A percentile compares a stretch with the other conserved stretches of the same genome.
Conservation (phyloP, 2,329 filamentous ascomycete species). For the Orbilia blumenaviensis region DNA sequence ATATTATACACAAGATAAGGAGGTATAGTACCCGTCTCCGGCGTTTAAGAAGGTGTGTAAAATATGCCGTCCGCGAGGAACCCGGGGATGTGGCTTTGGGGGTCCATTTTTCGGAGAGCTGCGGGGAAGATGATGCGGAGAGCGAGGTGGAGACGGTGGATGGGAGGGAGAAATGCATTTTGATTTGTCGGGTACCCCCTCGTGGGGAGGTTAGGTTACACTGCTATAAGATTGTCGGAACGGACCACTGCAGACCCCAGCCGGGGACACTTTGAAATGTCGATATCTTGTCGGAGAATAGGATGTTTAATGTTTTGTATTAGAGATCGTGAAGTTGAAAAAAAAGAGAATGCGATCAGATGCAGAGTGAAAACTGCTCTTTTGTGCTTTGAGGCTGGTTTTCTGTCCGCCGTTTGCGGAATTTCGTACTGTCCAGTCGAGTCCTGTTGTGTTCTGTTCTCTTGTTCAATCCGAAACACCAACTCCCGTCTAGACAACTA, state of each 20-base stretch:
- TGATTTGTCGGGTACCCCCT: conserved; percentile 1
- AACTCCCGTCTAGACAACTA: not conserved
- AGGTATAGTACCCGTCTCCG: conserved; percentile 55
- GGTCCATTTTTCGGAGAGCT: conserved; percentile 43
- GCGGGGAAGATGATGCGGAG: conserved; percentile 28
- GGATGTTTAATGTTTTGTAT: not conserved
- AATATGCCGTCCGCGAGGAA: conserved; percentile 22
- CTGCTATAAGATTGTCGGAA: not conserved
- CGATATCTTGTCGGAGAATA: not conserved
- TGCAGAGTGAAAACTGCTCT: conserved; percentile 1
- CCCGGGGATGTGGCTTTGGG: conserved; percentile 41
- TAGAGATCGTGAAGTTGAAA: not conserved
- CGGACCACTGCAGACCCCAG: not conserved
- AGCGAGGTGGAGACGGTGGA: conserved; percentile 56
- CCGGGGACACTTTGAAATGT: not conserved
- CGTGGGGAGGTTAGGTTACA: conserved; percentile 1
- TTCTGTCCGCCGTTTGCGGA: conserved; percentile 3
- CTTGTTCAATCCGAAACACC: not conserved
- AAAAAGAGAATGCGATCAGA: not conserved
- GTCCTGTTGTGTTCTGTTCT: not conserved
- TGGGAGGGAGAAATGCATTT: conserved; percentile 58
- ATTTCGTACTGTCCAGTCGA: not conserved
- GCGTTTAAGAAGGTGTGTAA: conserved; percentile 43
- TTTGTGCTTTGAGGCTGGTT: not conserved
- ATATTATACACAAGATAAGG: conserved; percentile 53